Conservation (phyloP, 805 yeast genomes). For the Yamadazyma sp. region DNA sequence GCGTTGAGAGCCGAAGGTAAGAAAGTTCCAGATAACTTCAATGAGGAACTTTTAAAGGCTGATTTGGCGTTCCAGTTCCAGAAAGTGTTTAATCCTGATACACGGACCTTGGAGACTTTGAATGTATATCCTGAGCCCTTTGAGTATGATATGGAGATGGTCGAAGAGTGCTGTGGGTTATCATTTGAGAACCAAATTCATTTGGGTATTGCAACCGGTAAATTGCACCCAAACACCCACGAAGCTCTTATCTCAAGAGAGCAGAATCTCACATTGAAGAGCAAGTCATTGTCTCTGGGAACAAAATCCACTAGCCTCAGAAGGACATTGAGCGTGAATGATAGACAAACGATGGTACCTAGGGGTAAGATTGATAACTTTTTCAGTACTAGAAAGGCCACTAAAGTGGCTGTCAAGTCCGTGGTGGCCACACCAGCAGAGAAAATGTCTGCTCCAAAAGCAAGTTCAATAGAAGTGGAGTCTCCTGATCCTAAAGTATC, state of each 20-base stretch:
- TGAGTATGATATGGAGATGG: slow-evolving; percentile 42
- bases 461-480: neutral
- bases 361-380: slow-evolving; percentile 14
- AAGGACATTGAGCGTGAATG: neutral
- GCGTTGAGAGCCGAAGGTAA: slow-evolving; percentile 64
- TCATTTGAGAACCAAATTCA: slow-evolving; percentile 46
- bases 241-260: slow-evolving; percentile 49
- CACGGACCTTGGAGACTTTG: slow-evolving; percentile 52
- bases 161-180: slow-evolving; percentile 47
- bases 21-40: slow-evolving; percentile 56
- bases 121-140: slow-evolving; percentile 51
- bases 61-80: slow-evolving; percentile 79
- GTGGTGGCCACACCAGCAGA: neutral
- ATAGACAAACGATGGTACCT: slow-evolving; percentile 3
- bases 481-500: slow-evolving; percentile 10
- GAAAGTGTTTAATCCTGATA: slow-evolving; percentile 75
- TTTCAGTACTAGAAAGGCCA: slow-evolving; percentile 6
- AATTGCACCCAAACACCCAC: slow-evolving; percentile 63
- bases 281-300: slow-evolving; percentile 17
- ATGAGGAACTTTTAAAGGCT: slow-evolving; percentile 63
- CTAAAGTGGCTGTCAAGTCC: slow-evolving; percentile 3
- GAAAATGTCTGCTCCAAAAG: neutral
- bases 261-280: slow-evolving; percentile 26
- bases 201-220: slow-evolving; percentile 59
- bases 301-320: neutral